A percentile compares a stretch with the other conserved stretches of the same genome.
These are phyloP conservation scores for Wickerhamomyces strasburgensis DNA, from an alignment of 805 yeast genomes.

Conservation along the genomic window DNA sequence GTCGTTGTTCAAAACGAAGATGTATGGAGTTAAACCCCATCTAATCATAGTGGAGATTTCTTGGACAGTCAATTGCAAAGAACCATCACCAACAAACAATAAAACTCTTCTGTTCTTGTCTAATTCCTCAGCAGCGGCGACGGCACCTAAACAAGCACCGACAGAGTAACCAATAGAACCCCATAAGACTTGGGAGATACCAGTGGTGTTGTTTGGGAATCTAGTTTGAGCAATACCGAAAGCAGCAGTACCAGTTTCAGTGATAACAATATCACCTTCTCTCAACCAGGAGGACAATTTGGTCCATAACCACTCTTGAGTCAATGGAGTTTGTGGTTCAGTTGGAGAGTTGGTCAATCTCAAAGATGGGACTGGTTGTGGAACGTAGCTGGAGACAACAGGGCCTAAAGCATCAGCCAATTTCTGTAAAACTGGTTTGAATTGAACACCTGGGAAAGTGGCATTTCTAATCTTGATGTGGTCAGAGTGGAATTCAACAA, in stretches of 20 bases:
- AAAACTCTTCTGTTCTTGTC: constrained; percentile 59
- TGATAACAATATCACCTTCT: constrained; percentile 61
- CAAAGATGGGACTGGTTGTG: constrained; percentile 51
- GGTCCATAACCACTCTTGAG: constrained; percentile 69
- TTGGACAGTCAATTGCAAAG: constrained; percentile 69
- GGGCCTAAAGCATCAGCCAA: constrained; percentile 34
- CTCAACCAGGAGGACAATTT: constrained; percentile 56
- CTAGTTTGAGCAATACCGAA: constrained; percentile 64
- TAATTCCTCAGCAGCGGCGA: constrained; percentile 60
- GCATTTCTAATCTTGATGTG: constrained; percentile 67
- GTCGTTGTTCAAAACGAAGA: constrained; percentile 64
- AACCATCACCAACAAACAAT: constrained; percentile 71
- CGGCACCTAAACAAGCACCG: constrained; percentile 66
- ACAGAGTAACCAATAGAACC: constrained; percentile 71
- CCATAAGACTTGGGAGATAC: constrained; percentile 73
- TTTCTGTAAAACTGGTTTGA: constrained; percentile 50
- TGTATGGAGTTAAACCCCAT: constrained; percentile 62
- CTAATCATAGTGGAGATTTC: constrained; percentile 66
- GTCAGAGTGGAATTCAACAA: constrained; percentile 76
- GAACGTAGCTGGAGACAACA: constrained; percentile 39
- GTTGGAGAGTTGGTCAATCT: constrained; percentile 43
- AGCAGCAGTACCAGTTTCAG: constrained; percentile 75
- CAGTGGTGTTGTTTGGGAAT: constrained; percentile 57
- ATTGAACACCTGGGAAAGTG: constrained; percentile 66
- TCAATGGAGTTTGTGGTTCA: constrained; percentile 40